Evolutionary conservation across 192 early-diverging fungal species (phyloP), one percentile per base, ranked within the genome.

Genomic region (Ambispora gerdemannii): DNA sequence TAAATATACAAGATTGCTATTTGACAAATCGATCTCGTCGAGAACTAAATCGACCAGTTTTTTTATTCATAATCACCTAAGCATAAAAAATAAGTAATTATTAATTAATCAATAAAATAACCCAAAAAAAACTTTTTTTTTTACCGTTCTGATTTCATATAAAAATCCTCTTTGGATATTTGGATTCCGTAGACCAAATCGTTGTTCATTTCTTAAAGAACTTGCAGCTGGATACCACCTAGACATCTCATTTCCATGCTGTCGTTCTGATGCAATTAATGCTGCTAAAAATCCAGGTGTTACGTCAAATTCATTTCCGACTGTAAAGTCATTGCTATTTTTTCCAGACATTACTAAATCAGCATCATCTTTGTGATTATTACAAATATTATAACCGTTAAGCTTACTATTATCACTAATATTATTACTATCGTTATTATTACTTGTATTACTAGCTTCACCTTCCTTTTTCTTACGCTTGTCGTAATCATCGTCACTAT

Each of bases 281-380:
- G 35, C 33, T 13, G 68, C 32, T 24, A 50, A 31, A 58, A 70
- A 70, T 70, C 55, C 68, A 2, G 53, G 27, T n/a, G 68, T 36
- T 22, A 70, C 43, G 32, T 70, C 68, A 50, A 70, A 70, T 60
- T 70, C 68, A 0, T 30, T 24, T 19, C 68, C 68, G 47, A 70
- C 56, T 32, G 58, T 22, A 70, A 60, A 70, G 7, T 67, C 50
- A 33, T 50, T 65, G n/a, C 8, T 30, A 31, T 32, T 32, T 7
- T n/a, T 33, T 33, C 22, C 22, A 35, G 25, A n/a, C n/a, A n/a
- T n/a, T n/a, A n/a, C 25, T 19, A 7, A 22, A 43, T 10, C 2
- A 22, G 3, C 20, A 33, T 24, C 13, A 61, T 61, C 22, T 43
- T 2, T 34, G 10, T 35, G 15, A 20, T 43, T 43, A 35, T 63